phyloP scores from a whole-genome alignment of 1,284 basidiomycete species.

The Cutaneotrichosporon daszewskae region DNA sequence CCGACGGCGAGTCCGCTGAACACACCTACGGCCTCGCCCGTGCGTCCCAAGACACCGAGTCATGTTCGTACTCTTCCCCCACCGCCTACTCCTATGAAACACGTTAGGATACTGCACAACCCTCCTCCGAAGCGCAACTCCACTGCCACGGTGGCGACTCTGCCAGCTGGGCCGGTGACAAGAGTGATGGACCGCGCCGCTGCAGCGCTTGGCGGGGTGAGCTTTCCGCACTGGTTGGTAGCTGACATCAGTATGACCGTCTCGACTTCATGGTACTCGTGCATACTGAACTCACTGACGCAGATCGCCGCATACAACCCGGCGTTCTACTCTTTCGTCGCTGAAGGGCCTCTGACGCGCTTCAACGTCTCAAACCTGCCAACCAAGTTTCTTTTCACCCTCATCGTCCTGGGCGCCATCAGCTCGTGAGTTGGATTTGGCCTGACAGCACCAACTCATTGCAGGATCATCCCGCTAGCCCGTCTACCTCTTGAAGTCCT shows the following conservation, averaged over 20 bases:
- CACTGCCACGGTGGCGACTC: too few species aligned
- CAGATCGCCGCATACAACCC: conserved; percentile 29
- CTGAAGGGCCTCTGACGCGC: conserved; percentile 19
- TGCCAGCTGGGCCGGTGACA: too few species aligned
- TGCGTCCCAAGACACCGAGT: too few species aligned
- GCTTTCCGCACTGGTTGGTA: neutral
- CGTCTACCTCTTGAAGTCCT: conserved; percentile 26
- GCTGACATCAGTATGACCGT: conserved; percentile 19
- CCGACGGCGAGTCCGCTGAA: too few species aligned
- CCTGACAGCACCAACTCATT: neutral
- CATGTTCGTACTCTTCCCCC: too few species aligned
- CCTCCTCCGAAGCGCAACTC: too few species aligned
- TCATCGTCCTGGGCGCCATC: conserved; percentile 22
- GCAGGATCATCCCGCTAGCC: conserved; percentile 29
- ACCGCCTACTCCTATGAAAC: too few species aligned
- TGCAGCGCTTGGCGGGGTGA: neutral
- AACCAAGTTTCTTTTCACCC: conserved; percentile 25
- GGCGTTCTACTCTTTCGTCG: conserved; percentile 25
- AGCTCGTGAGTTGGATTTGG: conserved; percentile 24
- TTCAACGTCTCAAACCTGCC: conserved; percentile 18
- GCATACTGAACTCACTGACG: neutral
- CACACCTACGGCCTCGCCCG: too few species aligned
- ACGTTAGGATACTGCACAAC: too few species aligned
- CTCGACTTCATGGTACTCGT: conserved; percentile 20
- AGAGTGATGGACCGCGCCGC: neutral